Evolutionary conservation across 2,329 filamentous ascomycete species (phyloP).

Genomic region (Aspergillus pseudoviridinutans): DNA sequence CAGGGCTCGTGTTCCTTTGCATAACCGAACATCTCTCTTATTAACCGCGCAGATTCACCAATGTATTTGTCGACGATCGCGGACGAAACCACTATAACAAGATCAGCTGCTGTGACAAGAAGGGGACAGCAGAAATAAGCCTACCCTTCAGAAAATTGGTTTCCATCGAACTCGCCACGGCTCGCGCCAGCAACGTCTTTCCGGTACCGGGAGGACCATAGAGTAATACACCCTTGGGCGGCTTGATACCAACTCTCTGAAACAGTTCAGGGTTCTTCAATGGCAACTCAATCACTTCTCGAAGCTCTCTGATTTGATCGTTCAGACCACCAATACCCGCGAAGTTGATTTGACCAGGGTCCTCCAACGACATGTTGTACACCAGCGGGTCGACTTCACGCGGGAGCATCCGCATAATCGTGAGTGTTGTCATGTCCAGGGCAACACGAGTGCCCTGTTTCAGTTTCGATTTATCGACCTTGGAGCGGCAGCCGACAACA

Average conservation of each 20-base stretch:
- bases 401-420: slow-evolving; percentile 99
- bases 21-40: slow-evolving; percentile 99
- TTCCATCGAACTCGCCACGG: slow-evolving; percentile 92
- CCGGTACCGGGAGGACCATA: slow-evolving; percentile 96
- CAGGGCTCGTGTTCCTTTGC: slow-evolving; percentile 99
- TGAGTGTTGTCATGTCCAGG: slow-evolving; percentile 98
- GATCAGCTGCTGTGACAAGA: slow-evolving; percentile 3
- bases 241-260: slow-evolving; percentile 94
- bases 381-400: slow-evolving; percentile 97
- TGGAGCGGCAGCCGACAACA: slow-evolving; percentile 95
- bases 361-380: slow-evolving; percentile 99
- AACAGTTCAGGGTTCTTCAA: slow-evolving; percentile 99
- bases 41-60: slow-evolving; percentile 92
- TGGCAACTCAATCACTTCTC: slow-evolving; percentile 96
- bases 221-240: slow-evolving; percentile 91
- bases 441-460: slow-evolving; percentile 98
- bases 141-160: slow-evolving; percentile 97
- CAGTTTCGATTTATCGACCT: slow-evolving; percentile 94
- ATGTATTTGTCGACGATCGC: slow-evolving; percentile 99
- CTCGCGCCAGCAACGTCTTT: slow-evolving; percentile 90
- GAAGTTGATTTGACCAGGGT: slow-evolving; percentile 96
- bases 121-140: slow-evolving; percentile 13
- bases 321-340: slow-evolving; percentile 96
- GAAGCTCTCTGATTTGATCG: slow-evolving; percentile 94
- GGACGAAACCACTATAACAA: slow-evolving; percentile 77